Evolutionary conservation across 306 rosid genomes (phyloP), one percentile per base, ranked within the genome.

Genomic region (Cyclanthera cordifolia): DNA sequence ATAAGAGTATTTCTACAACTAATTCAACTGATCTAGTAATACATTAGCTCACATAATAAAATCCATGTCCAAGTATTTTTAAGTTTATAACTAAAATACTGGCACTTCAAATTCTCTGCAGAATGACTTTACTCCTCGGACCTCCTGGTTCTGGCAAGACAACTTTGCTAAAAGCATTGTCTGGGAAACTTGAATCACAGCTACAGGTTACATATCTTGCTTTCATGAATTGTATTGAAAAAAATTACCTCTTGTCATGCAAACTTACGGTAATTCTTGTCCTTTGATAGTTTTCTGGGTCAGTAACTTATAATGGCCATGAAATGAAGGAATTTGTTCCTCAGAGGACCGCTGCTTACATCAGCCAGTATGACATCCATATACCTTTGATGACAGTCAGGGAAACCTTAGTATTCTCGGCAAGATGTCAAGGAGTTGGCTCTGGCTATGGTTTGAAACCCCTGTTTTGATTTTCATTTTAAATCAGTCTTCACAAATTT

Each of bases 351-450:
- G 79, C 93, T 23, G 94, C 96, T 3, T 89, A 89, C 72, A 85
- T 86, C 17, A 79, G 86, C 73, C 96, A 89, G 77, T 39, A 85
- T 78, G 96, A 89, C 82, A 81, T 86, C 73, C 96, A 86, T 50
- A 48, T 83, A 24, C 89, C 87, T 67, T 88, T 85, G 67, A 72
- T 89, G 87, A 89, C 96, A 2, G 96, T 89, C 0, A 78, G 96
- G 78, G 94, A 89, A 83, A 89, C 96, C 43, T 70, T 89, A 79
- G 85, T 82, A 34, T 89, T 89, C 84, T 89, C 96, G 3, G 96
- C 96, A 61, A 86, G 87, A 78, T 84, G 88, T 53, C 96, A 89
- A 85, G 96, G 96, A 53, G 87, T 89, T 39, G 90, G 91, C 32
- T 23, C 75, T 11, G 83, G 83, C 58, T 85, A 85, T 78, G 95